phyloP scores from a whole-genome alignment of 345 rosid genomes.

The Salix udensis region DNA sequence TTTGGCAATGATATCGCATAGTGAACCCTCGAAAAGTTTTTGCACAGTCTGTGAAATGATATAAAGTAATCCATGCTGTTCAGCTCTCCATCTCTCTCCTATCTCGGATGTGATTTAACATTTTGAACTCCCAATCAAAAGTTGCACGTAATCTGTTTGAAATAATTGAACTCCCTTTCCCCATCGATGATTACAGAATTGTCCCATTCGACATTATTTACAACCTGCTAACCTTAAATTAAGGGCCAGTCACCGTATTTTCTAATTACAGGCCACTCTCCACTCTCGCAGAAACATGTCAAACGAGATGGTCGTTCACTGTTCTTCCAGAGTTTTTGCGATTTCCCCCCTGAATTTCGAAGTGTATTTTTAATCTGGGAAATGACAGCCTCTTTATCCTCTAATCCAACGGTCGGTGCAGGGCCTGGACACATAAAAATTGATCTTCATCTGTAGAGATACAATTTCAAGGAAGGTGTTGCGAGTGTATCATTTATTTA shows the following conservation, averaged over 20 bases:
- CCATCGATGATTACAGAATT: conserved; percentile 1
- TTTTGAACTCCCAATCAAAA: conserved; percentile 11
- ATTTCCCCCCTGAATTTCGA: too few relatives aligned
- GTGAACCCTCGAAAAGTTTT: not conserved
- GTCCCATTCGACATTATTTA: not conserved
- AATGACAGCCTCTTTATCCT: too few relatives aligned
- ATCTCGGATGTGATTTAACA: conserved; percentile 23
- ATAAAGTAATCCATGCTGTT: conserved; percentile 2
- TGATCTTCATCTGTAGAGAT: too few relatives aligned
- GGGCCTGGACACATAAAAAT: too few relatives aligned
- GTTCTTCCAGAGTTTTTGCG: too few relatives aligned
- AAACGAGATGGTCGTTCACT: too few relatives aligned
- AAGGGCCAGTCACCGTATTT: not conserved
- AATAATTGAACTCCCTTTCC: conserved; percentile 18
- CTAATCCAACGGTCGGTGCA: too few relatives aligned
- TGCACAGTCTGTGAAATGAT: conserved; percentile 9
- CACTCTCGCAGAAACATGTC: too few relatives aligned
- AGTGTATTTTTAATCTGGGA: too few relatives aligned
- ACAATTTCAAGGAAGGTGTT: too few relatives aligned
- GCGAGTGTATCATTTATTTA: too few relatives aligned
- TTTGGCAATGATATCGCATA: conserved; percentile 7
- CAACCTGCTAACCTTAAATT: not conserved
- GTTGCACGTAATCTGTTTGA: conserved; percentile 1
- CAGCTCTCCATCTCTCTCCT: not conserved
- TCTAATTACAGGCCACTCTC: too few relatives aligned